Evolutionary conservation across 2,329 filamentous ascomycete genomes (phyloP), one percentile per base, ranked within the genome.

Genomic region (Ophiostoma australiae): DNA sequence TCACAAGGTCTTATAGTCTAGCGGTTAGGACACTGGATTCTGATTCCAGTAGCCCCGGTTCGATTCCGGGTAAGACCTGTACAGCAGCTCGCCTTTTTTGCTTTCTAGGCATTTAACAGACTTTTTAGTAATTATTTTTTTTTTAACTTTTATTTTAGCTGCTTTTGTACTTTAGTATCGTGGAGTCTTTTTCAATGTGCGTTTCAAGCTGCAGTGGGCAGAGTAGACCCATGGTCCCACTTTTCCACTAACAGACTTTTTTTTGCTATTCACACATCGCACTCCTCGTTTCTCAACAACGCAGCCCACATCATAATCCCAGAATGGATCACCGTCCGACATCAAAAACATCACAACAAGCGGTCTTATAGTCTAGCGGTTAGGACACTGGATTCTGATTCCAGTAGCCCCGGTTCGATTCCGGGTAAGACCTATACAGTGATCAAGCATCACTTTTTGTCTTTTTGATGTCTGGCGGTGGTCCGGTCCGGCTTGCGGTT

Each of bases 371-470:
- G 63, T 66, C 63, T 66, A 66, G 63, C 63, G 63, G 63, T 66
- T 66, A 66, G 63, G 66, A 67, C 66, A 67, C 66, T 67, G 66
- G 66, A 67, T 67, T 67, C 66, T 67, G 66, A 67, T 67, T 67
- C 66, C 66, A 67, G 66, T 67, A 67, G 66, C 66, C 66, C 66
- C 66, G 66, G 66, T 67, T 67, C 66, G 66, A 67, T 67, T 67
- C 66, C 66, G 66, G 66, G 66, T 37, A 61, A n/a, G 44, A 39
- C 68, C 35, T 52, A 20, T n/a, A 63, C 31, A 31, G 27, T 31
- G 27, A 31, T 31, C 1, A 27, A 27, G 10, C n/a, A 10, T n/a
- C 10, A 7, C 31, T 23, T 67, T 67, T 67, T 44, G 23, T 31
- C 6, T 2, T 13, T 41, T 27, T 27, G 37, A 8, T 3, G 31